A percentile compares a stretch with the other conserved stretches of the same genome.
phyloP scores from a whole-genome alignment of 805 yeast genomes.

The Kodamaea nitidulidarum region DNA sequence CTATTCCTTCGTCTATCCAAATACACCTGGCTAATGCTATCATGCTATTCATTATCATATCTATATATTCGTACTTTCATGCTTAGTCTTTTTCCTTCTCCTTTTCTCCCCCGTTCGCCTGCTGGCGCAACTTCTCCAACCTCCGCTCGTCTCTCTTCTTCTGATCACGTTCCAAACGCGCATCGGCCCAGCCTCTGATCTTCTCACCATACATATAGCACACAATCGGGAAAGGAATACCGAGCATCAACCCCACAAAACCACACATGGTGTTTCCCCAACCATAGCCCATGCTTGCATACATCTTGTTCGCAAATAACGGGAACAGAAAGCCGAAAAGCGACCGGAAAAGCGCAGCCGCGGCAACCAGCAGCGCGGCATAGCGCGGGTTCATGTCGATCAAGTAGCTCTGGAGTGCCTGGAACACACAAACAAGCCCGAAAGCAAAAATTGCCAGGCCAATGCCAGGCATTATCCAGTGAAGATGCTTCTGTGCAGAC shows the following conservation, averaged over 20 bases:
- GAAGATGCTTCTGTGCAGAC: slow-evolving; percentile 54
- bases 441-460: slow-evolving; percentile 61
- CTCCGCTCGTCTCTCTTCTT: slow-evolving; percentile 42
- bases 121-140: slow-evolving; percentile 27
- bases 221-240: slow-evolving; percentile 64
- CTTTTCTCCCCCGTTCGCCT: background rate
- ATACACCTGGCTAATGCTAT: too few relatives aligned
- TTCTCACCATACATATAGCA: slow-evolving; percentile 55
- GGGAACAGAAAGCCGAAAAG: slow-evolving; percentile 69
- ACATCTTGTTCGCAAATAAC: slow-evolving; percentile 57
- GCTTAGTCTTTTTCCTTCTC: background rate
- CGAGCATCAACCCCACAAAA: slow-evolving; percentile 50
- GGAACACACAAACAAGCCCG: slow-evolving; percentile 61
- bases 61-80: slow-evolving; percentile 1
- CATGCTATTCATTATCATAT: background rate
- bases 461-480: slow-evolving; percentile 60
- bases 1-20: too few relatives aligned
- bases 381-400: slow-evolving; percentile 67
- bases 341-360: slow-evolving; percentile 65
- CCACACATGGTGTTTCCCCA: slow-evolving; percentile 70
- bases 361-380: slow-evolving; percentile 67
- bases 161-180: slow-evolving; percentile 43
- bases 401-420: slow-evolving; percentile 61
- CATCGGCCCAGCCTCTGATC: slow-evolving; percentile 56
- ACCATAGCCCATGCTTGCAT: slow-evolving; percentile 54